Conservation (phyloP, 2,329 filamentous ascomycete genomes). For the Albophoma yamanashiensis region DNA sequence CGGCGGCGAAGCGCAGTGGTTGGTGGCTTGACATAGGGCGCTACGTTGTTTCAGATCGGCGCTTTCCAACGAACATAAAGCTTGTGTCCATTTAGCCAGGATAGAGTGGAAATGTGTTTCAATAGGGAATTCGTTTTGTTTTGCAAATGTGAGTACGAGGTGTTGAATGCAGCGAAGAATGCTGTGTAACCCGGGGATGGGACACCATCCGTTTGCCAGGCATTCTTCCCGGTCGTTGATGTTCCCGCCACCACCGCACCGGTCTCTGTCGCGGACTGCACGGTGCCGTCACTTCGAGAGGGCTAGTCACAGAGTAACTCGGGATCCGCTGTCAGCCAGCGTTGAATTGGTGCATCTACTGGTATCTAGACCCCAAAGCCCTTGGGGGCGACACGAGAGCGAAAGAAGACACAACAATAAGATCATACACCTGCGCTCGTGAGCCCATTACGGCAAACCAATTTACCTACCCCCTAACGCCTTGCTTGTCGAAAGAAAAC, state of each 20-base stretch:
- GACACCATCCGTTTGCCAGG: too few species aligned
- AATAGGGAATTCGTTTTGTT: not conserved
- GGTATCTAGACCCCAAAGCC: not conserved
- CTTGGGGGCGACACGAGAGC: not conserved
- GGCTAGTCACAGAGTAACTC: not conserved
- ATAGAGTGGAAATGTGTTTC: not conserved
- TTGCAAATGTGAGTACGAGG: not conserved
- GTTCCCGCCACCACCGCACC: not conserved
- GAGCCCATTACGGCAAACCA: not conserved
- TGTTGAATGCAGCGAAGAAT: not conserved
- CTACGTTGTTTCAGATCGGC: not conserved
- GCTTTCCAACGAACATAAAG: not conserved
- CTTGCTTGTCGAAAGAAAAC: slow-evolving; percentile 17
- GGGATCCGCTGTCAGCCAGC: not conserved
- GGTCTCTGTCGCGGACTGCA: not conserved
- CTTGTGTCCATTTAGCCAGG: not conserved
- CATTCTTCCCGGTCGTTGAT: not conserved
- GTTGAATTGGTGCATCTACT: not conserved
- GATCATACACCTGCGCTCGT: not conserved
- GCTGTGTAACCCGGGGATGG: too few species aligned
- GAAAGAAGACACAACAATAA: not conserved
- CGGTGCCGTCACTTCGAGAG: not conserved
- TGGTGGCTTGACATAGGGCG: not conserved
- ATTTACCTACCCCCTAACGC: slow-evolving; percentile 17
- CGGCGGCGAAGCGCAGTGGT: not conserved